Evolutionary conservation across 106 monocot species (phyloP), one percentile per base, ranked within the genome.

Genomic region (Platanthera zijinensis): DNA sequence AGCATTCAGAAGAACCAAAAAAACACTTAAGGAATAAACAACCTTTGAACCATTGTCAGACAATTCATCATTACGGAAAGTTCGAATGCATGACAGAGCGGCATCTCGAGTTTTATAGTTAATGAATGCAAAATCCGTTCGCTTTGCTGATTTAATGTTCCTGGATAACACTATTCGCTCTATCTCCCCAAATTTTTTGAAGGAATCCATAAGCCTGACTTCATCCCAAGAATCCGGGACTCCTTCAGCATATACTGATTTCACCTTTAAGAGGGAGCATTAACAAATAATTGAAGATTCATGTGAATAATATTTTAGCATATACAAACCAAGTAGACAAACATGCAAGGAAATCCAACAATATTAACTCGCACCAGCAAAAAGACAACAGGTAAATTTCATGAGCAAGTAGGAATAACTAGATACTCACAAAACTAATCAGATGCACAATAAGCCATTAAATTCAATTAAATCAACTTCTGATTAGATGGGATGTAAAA

Each of bases 71-170:
- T 86, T 87, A 12, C 87, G 79, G 82, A 96, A 89, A 69, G 75
- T 84, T 71, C 93, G 84, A 69, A 96, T 74, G 80, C 96, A 96
- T 66, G 83, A 91, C 70, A 91, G 59, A 75, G 96, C 96, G 86
- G 90, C 85, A 73, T 96, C 93, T 63, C 87, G 85, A 48, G 82
- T 93, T 50, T 79, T 80, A 72, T 87, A 96, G 72, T 96, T 90
- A 72, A 96, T 81, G 83, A 91, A 96, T 21, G 91, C 96, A 86
- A 84, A 89, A 75, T 96, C 96, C 48, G 84, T 96, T 78, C 90
- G 87, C 78, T 91, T 93, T 72, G 93, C 79, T 51, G 93, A 81
- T 52, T 73, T 84, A 8, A 93, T 87, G 80, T 96, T 86, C 47
- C 93, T 80, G 53, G 91, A 75, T 73, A 93, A 89, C 71, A 93